Percentiles rank a stretch among this genome's conserved stretches.
These are phyloP conservation scores for Neurospora sp. DNA, from an alignment of 495 filamentous ascomycete genomes.

Conservation along the genomic window DNA sequence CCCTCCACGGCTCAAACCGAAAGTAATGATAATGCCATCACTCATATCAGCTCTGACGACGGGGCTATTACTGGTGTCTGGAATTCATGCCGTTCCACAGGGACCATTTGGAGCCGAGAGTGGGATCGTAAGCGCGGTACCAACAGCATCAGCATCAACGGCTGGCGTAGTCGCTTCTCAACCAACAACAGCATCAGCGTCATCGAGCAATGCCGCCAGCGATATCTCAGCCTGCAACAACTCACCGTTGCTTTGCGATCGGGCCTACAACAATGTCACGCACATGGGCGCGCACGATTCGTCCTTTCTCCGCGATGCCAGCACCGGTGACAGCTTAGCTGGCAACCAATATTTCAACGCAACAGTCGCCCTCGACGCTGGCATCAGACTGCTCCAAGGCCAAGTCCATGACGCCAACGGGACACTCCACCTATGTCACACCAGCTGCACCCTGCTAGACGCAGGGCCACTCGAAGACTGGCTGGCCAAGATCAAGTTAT, in stretches of 20 bases:
- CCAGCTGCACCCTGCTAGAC: slow-evolving; percentile 52
- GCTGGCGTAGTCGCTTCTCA: background rate
- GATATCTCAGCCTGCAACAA: slow-evolving; percentile 52
- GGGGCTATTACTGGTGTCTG: slow-evolving; percentile 14
- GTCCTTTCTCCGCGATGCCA: slow-evolving; percentile 48
- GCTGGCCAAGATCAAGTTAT: slow-evolving; percentile 47
- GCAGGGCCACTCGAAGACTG: slow-evolving; percentile 50
- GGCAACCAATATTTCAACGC: slow-evolving; percentile 61
- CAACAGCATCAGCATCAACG: background rate
- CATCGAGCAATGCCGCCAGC: slow-evolving; percentile 3
- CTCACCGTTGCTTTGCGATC: slow-evolving; percentile 48
- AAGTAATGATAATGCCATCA: slow-evolving; percentile 18
- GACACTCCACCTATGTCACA: slow-evolving; percentile 56
- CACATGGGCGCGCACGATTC: slow-evolving; percentile 62
- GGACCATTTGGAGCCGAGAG: background rate
- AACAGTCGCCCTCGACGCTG: slow-evolving; percentile 54
- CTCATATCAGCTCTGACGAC: slow-evolving; percentile 12
- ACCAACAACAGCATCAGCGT: slow-evolving; percentile 7
- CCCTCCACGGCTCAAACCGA: background rate
- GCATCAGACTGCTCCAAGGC: slow-evolving; percentile 58
- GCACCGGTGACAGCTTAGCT: slow-evolving; percentile 42
- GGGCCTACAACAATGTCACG: slow-evolving; percentile 55
- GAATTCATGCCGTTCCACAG: slow-evolving; percentile 18
- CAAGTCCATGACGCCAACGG: slow-evolving; percentile 51
- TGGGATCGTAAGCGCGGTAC: background rate